Conservation (phyloP, 805 yeast species). For the Starmerella powellii region DNA sequence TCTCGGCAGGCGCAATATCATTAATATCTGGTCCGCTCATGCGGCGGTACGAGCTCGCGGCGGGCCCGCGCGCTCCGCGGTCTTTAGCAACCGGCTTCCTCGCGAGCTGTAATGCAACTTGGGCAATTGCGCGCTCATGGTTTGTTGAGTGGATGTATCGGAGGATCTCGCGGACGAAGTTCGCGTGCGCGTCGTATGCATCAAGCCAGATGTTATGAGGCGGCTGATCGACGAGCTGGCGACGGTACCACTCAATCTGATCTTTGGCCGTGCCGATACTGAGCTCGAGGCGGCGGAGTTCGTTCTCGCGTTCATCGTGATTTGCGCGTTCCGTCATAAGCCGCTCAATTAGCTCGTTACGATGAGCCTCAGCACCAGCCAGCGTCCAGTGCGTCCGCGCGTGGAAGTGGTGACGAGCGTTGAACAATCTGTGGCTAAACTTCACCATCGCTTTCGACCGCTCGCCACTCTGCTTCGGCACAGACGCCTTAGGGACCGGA, state of each 20-base stretch:
- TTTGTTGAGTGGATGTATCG: not conserved
- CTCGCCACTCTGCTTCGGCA: not conserved
- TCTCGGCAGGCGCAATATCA: not conserved
- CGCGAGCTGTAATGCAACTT: too few species aligned
- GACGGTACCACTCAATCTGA: not conserved
- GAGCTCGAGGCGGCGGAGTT: too few species aligned
- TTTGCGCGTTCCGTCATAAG: too few species aligned
- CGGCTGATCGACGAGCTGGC: not conserved
- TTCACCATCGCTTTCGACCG: not conserved
- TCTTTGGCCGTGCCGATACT: not conserved
- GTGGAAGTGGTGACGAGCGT: constrained; percentile 1
- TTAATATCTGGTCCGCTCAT: constrained; percentile 3
- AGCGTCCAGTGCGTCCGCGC: not conserved
- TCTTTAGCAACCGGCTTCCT: too few species aligned
- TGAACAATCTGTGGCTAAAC: not conserved
- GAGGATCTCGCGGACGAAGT: not conserved
- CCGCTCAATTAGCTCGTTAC: too few species aligned
- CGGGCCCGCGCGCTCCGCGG: too few species aligned
- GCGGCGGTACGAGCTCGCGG: not conserved
- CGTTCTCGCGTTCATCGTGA: too few species aligned
- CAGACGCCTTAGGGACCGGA: not conserved
- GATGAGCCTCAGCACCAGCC: not conserved
- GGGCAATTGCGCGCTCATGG: too few species aligned
- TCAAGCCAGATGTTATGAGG: constrained; percentile 6
- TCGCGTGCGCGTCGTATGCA: constrained; percentile 2